A percentile compares a stretch with the other conserved stretches of the same genome.
Evolutionary conservation across 2,329 filamentous ascomycete genomes (phyloP).

Genomic region (Sporothrix dimorphospora): DNA sequence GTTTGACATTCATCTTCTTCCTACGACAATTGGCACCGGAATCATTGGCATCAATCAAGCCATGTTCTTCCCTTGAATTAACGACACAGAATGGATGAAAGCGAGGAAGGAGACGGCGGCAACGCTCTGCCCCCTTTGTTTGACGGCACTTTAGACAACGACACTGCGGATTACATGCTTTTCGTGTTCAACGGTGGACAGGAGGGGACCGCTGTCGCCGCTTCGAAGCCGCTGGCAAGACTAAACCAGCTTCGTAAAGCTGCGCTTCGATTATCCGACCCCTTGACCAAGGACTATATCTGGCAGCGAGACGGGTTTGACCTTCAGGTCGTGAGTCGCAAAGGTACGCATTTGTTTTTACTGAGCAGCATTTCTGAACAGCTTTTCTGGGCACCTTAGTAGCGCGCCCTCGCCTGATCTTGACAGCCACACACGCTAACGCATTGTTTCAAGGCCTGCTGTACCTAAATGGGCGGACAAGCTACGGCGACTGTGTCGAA

Average conservation of each 20-base stretch:
- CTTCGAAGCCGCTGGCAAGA: conserved; percentile 58
- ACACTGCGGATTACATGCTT: conserved; percentile 83
- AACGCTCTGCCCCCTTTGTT: neutral
- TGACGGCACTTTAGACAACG: conserved; percentile 64
- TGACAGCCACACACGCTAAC: neutral
- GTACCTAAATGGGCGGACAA: conserved; percentile 76
- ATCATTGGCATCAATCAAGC: neutral
- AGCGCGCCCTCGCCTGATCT: neutral
- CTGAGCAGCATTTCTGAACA: neutral
- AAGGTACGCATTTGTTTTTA: conserved; percentile 49
- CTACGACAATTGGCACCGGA: neutral
- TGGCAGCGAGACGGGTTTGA: conserved; percentile 88
- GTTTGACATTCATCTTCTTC: neutral
- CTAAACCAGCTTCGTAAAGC: conserved; percentile 75
- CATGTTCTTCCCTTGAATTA: neutral
- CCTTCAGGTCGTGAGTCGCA: conserved; percentile 64
- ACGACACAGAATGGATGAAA: neutral
- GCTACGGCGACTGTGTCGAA: conserved; percentile 92
- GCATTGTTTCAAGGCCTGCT: conserved; percentile 46
- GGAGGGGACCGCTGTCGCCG: conserved; percentile 48
- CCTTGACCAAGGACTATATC: conserved; percentile 80
- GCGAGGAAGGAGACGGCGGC: neutral
- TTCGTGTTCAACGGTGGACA: conserved; percentile 65
- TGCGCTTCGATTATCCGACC: conserved; percentile 63
- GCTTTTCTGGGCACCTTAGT: neutral